A percentile compares a stretch with the other conserved stretches of the same genome.
phyloP scores from a whole-genome alignment of 1,284 basidiomycete genomes.

The Tremellales sp. region DNA sequence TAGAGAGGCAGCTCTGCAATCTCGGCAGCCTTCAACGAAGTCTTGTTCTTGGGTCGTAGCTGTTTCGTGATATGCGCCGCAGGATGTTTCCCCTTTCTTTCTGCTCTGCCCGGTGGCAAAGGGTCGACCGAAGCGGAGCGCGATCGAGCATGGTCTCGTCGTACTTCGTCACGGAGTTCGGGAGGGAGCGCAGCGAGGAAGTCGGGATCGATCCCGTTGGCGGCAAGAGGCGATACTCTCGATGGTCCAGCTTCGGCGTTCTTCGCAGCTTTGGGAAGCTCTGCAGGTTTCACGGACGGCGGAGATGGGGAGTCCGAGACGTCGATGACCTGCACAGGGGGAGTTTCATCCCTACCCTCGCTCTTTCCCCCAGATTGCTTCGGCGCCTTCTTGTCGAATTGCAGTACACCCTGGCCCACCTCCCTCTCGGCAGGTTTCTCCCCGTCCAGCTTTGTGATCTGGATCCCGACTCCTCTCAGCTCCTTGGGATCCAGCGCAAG shows the following conservation, averaged over 20 bases:
- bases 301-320: not conserved
- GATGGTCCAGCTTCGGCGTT: constrained; percentile 25
- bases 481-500: constrained; percentile 78
- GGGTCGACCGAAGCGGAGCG: constrained; percentile 6
- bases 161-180: constrained; percentile 33
- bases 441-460: constrained; percentile 80
- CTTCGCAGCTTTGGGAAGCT: not conserved
- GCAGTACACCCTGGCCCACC: constrained; percentile 29
- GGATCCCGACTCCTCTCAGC: constrained; percentile 87
- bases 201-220: constrained; percentile 38
- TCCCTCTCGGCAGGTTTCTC: constrained; percentile 32
- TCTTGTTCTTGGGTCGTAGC: constrained; percentile 42
- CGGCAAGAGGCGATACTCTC: constrained; percentile 4
- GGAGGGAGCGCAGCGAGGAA: constrained; percentile 38
- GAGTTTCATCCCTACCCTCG: too few relatives aligned
- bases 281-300: not conserved
- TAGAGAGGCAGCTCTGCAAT: constrained; percentile 37
- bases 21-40: constrained; percentile 29
- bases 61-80: constrained; percentile 44
- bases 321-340: not conserved
- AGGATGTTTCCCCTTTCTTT: constrained; percentile 19
- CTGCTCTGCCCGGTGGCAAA: constrained; percentile 6
- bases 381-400: constrained; percentile 19
- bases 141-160: constrained; percentile 19
- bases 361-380: too few relatives aligned